Base-by-base conservation (phyloP, 2,329 filamentous ascomycete species). In the Blastomyces emzantsi region DNA sequence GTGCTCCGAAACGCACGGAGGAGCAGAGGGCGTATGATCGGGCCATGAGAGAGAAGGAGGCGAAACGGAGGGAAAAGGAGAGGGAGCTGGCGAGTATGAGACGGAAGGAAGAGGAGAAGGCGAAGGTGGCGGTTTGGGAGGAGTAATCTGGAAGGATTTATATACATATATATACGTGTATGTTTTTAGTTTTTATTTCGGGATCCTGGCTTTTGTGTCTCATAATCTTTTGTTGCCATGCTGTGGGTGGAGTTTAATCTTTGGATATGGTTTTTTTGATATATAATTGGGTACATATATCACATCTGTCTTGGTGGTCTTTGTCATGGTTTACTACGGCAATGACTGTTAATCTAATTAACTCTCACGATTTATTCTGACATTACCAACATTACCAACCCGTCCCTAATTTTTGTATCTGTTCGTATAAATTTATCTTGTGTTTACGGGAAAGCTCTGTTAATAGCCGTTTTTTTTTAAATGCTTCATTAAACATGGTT, bases 111-210 rank as follows among this genome's bases (percentile, higher is more conserved):
- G 80, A 80, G 56, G 89, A 93, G 73, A 85, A 82, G 75, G 87
- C 88, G n/a, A 95, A 89, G 81, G 83, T 83, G 65, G 87, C 90
- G n/a, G 82, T 96, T 33, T 97, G 94, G 94, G 87, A 94, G 64
- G 90, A 80, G 68, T 85, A 64, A 67, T 8, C 11, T 9, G 47
- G 30, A 19, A 1, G 17, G 60, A 22, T 30, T 30, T 39, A 30
- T 56, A n/a, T 47, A 22, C 33, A 3, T 13, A 11, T 19, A 36
- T 56, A 56, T n/a, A 1, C 19, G n/a, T 55, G 13, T 11, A 28
- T 55, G 33, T 3, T 36, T n/a, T 39, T 56, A 33, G 28, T 15
- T 8, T 45, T 17, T 45, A 9, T 49, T 36, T 56, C 0, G 17
- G 19, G 15, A 39, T 22, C 3, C 22, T n/a, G 19, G 54, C 1